phyloP scores from a whole-genome alignment of 148 eudicot genomes.

The Mesembryanthemum crystallinum region DNA sequence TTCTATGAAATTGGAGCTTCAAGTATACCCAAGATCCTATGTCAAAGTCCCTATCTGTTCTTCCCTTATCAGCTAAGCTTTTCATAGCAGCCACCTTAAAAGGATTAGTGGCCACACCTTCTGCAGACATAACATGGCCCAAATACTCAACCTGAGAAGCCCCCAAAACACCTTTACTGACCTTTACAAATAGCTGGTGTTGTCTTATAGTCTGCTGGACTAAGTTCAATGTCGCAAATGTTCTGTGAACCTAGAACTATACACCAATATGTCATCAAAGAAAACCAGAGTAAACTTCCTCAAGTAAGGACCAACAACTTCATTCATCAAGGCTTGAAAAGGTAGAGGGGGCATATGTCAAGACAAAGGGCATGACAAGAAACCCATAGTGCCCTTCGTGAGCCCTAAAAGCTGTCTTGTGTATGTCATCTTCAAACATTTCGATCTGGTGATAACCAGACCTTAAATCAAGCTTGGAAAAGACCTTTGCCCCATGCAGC shows the following conservation, averaged over 20 bases:
- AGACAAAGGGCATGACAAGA: not conserved
- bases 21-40: no score
- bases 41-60: no score
- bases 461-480: not conserved
- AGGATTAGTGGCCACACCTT: no score
- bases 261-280: not conserved
- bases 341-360: not conserved
- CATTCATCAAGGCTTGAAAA: not conserved
- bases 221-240: not conserved
- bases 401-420: not conserved
- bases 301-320: not conserved
- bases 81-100: no score
- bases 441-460: not conserved
- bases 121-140: not conserved
- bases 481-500: not conserved
- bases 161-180: not conserved
- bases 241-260: not conserved
- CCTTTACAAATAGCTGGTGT: not conserved
- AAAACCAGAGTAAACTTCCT: not conserved
- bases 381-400: not conserved
- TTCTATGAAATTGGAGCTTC: not conserved
- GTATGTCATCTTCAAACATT: no score
- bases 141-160: not conserved
- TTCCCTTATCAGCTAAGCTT: no score
- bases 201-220: accelerated